These are phyloP conservation scores for Sugiyamaella grinbergsii DNA, from an alignment of 1,139 yeast species.

Conservation along the genomic window DNA sequence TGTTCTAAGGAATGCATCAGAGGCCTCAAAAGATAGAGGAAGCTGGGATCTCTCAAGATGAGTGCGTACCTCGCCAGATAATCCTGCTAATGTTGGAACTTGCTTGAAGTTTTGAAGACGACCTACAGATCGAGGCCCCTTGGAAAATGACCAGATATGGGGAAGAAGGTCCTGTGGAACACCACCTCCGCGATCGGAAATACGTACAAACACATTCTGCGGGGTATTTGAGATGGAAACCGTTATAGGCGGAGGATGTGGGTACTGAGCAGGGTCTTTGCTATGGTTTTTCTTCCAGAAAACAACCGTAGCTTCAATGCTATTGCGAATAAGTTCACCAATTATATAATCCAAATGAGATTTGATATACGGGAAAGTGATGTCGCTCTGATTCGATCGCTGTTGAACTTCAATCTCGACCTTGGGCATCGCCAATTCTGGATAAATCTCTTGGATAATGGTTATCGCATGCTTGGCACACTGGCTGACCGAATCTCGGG, in stretches of 20 bases:
- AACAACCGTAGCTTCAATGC: conserved; percentile 74
- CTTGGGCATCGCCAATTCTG: conserved; percentile 65
- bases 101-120: conserved; percentile 39
- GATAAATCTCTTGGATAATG: conserved; percentile 47
- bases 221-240: conserved; percentile 70
- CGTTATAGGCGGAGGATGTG: conserved; percentile 63
- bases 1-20: conserved; percentile 7
- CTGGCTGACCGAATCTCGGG: conserved; percentile 63
- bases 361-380: conserved; percentile 77
- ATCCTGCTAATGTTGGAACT: conserved; percentile 47
- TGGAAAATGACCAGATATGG: conserved; percentile 76
- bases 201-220: conserved; percentile 69
- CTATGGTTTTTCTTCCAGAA: conserved; percentile 37
- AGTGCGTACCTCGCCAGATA: conserved; percentile 31
- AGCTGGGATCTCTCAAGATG: conserved; percentile 22
- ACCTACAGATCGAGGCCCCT: conserved; percentile 38
- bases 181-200: conserved; percentile 93
- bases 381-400: conserved; percentile 41
- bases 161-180: conserved; percentile 57
- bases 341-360: conserved; percentile 83
- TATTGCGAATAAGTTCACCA: conserved; percentile 84
- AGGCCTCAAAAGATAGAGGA: not conserved
- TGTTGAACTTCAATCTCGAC: conserved; percentile 64
- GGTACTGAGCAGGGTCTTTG: conserved; percentile 38
- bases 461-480: conserved; percentile 56